Evolutionary conservation across 169 alveolate species (phyloP), one percentile per base, ranked within the genome.

Genomic region (Eimeria acervulina): DNA sequence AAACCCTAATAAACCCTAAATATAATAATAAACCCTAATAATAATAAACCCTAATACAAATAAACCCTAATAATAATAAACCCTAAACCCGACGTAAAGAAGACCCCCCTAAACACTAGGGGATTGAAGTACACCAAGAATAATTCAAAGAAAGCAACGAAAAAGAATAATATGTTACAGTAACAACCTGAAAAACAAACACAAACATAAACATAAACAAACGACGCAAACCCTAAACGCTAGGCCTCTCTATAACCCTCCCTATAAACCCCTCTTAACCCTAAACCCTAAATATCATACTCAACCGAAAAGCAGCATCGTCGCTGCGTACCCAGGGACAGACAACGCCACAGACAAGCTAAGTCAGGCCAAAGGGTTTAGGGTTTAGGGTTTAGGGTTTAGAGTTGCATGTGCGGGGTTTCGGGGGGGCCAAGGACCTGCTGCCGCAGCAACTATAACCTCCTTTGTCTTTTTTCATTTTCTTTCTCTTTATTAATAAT

Each of bases 301-400:
- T n/a, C n/a, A n/a, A n/a, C n/a, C n/a, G n/a, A n/a, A n/a, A n/a
- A n/a, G n/a, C n/a, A n/a, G n/a, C n/a, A n/a, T n/a, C n/a, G n/a
- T n/a, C n/a, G n/a, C n/a, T n/a, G n/a, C n/a, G n/a, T n/a, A n/a
- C n/a, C n/a, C n/a, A n/a, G n/a, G n/a, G n/a, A n/a, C n/a, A n/a
- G n/a, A n/a, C n/a, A n/a, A n/a, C n/a, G n/a, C n/a, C n/a, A n/a
- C n/a, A n/a, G n/a, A n/a, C n/a, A n/a, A n/a, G n/a, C n/a, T n/a
- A n/a, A n/a, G n/a, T n/a, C n/a, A n/a, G n/a, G n/a, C n/a, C n/a
- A 63, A 28, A 28, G 3, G 74, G 55, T 47, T 28, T 21, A 63
- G 74, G 74, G 74, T 63, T 63, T 72, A 72, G 84, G 84, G 84
- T 72, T 28, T 72, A 31, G 5, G 84, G 84, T 72, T 72, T 72